Evolutionary conservation across 1,284 basidiomycete species (phyloP), one percentile per base, ranked within the genome.

Genomic region (Rhodotorula sp.): DNA sequence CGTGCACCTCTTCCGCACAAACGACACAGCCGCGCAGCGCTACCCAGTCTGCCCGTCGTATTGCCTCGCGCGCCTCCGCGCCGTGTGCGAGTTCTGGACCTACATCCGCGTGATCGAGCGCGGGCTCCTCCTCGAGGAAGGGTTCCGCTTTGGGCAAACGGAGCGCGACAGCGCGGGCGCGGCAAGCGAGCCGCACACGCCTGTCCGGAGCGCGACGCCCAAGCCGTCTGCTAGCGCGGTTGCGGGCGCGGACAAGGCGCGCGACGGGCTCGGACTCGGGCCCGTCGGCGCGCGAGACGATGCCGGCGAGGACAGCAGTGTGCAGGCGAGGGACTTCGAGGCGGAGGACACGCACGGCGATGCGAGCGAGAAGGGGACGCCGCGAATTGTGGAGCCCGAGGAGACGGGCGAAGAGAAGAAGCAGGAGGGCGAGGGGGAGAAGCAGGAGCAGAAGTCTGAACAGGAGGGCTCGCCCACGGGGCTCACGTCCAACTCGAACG

Each of bases 1-100:
- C 50, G 71, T 79, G 9, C 77, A 80, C 71, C 73, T 77, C 27
- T 79, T 80, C 75, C 74, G 78, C 44, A 63, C 76, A 21, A 67
- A 64, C 53, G 79, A 79, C 57, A 74, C 72, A 19, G 58, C 75
- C 21, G 71, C 80, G 29, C 57, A 66, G 56, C 61, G 70, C 46
- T 81, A 81, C 72, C 73, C 80, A 0, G 58, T 82, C 34, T 81
- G 79, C 59, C 76, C 78, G 0, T 75, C 73, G 25, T 94, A 91
- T 88, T 94, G 91, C 79, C 84, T 94, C 19, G 80, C 85, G 5
- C 86, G 92, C 13, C 83, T 97, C 29, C 87, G 94, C 21, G 86
- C 90, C n/a, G 92, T 93, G 29, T 96, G 94, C 81, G 90, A 90
- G 19, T 84, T 97, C 36, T 97, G 94, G 92, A 88, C 90, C 32